A percentile compares a stretch with the other conserved stretches of the same genome.
phyloP scores from a whole-genome alignment of 345 rosid genomes.

The Firmiana major region DNA sequence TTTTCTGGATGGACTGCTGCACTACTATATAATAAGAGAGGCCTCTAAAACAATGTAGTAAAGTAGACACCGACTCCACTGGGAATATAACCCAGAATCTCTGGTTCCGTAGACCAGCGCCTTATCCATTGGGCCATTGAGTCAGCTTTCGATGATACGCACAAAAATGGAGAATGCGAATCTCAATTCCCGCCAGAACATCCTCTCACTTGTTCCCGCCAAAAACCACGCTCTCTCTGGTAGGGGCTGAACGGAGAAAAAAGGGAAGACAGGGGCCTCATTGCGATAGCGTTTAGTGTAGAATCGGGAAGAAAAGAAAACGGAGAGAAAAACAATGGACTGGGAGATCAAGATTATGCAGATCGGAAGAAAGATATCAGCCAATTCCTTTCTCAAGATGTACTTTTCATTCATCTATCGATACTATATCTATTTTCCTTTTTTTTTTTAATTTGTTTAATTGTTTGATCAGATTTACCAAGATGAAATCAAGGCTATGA shows the following conservation, averaged over 20 bases:
- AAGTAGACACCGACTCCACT: not conserved
- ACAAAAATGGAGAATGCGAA: no score
- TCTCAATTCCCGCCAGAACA: constrained; percentile 38
- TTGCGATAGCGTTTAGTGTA: not conserved
- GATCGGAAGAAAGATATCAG: constrained; percentile 41
- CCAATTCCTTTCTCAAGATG: constrained; percentile 72
- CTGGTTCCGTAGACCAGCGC: constrained; percentile 77
- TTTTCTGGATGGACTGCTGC: no score
- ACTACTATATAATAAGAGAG: no score
- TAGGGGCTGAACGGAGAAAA: not conserved
- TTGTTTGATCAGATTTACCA: constrained; percentile 47
- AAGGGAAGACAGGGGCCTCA: not conserved
- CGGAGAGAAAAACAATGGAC: constrained; percentile 6
- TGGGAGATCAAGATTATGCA: constrained; percentile 20
- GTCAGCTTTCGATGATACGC: no score
- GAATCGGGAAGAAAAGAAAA: not conserved
- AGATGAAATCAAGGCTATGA: constrained; percentile 80
- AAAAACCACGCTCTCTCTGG: not conserved
- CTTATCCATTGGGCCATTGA: constrained; percentile 68
- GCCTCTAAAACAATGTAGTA: no score
- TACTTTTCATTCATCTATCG: constrained; percentile 21
- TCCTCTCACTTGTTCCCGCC: not conserved
- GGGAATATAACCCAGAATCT: constrained; percentile 77
- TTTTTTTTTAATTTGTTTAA: not conserved
- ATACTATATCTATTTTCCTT: not conserved